These are phyloP conservation scores for Colletotrichum liaoningense DNA, from an alignment of 2,329 filamentous ascomycete species.

Conservation along the genomic window DNA sequence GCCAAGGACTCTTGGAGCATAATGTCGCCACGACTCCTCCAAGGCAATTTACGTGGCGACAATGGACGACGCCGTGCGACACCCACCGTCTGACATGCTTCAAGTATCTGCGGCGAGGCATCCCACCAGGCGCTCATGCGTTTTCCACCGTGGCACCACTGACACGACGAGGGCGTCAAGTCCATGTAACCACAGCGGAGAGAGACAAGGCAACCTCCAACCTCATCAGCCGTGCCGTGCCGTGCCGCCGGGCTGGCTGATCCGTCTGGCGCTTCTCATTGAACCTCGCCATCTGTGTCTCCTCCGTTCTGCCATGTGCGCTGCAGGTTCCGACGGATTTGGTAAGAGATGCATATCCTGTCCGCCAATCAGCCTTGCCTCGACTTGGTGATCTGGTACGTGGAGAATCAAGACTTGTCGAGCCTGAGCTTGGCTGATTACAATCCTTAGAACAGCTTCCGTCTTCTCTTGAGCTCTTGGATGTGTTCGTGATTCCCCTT, in stretches of 20 bases:
- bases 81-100: background rate
- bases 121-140: no score
- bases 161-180: background rate
- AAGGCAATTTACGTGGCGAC: no score
- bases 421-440: no score
- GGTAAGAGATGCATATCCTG: background rate
- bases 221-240: background rate
- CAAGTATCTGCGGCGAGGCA: no score
- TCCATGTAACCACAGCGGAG: background rate
- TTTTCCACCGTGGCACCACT: background rate
- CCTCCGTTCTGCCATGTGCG: background rate
- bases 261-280: background rate
- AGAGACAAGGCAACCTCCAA: background rate
- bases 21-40: no score
- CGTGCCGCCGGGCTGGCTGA: background rate
- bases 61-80: background rate
- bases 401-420: no score
- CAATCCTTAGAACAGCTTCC: no score
- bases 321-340: background rate
- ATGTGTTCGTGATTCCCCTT: no score
- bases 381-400: no score
- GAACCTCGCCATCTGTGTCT: background rate
- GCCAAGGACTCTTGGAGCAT: no score
- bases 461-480: no score
- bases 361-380: background rate